Percentiles rank a stretch among this genome's conserved stretches.
Evolutionary conservation across 2,329 filamentous ascomycete species (phyloP).

Genomic region (Phaeosphaeriaceae sp.): DNA sequence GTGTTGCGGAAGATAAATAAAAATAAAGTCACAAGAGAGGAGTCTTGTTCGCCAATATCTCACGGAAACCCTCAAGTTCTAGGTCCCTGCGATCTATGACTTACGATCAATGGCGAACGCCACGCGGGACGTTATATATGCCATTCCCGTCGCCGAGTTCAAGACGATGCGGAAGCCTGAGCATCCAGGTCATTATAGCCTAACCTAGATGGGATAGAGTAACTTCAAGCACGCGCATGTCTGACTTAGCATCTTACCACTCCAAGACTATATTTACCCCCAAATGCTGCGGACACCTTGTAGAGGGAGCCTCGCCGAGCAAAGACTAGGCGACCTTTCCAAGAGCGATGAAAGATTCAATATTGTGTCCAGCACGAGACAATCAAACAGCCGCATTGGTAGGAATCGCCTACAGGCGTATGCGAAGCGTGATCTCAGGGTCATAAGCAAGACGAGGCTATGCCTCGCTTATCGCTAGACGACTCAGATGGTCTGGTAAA

Average conservation of each 20-base stretch:
- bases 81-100: neutral
- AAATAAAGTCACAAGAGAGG: neutral
- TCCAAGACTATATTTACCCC: neutral
- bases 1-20: neutral
- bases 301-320: neutral
- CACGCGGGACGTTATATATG: slow-evolving; percentile 1
- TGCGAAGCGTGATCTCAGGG: neutral
- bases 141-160: neutral
- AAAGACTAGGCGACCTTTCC: neutral
- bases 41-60: neutral
- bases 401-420: neutral
- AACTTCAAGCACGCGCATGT: neutral
- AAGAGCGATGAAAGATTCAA: neutral
- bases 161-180: neutral
- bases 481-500: neutral
- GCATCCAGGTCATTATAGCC: neutral
- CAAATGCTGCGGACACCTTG: neutral
- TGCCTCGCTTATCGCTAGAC: neutral
- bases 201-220: neutral
- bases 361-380: neutral
- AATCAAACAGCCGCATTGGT: neutral
- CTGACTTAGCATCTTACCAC: neutral
- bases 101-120: neutral
- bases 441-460: neutral
- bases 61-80: neutral